Evolutionary conservation across 1,284 basidiomycete species (phyloP).

Genomic region (Rhodotorula sp.): DNA sequence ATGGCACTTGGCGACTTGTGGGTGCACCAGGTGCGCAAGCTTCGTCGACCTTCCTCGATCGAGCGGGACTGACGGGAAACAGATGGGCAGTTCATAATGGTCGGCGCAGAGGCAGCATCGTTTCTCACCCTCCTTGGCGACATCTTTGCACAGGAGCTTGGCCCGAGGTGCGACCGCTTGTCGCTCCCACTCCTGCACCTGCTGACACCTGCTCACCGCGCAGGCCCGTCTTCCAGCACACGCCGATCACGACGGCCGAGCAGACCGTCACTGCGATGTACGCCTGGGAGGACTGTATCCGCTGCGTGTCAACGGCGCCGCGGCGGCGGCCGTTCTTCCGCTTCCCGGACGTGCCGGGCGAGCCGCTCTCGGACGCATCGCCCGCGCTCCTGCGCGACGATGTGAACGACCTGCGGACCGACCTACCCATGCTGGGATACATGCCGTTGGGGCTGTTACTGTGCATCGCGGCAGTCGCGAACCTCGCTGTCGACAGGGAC

Average conservation of each 20-base stretch:
- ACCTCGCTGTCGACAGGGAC: slow-evolving; percentile 9
- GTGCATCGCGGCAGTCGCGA: slow-evolving; percentile 26
- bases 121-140: neutral
- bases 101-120: neutral
- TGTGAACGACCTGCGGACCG: neutral
- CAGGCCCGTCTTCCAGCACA: neutral
- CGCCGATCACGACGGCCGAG: slow-evolving; percentile 8
- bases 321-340: neutral
- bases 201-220: no score
- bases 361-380: neutral
- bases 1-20: neutral
- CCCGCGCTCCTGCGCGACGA: neutral
- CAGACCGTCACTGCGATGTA: neutral
- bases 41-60: neutral
- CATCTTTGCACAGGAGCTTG: neutral
- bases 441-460: slow-evolving; percentile 24
- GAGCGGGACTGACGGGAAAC: no score
- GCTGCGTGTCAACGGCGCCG: neutral
- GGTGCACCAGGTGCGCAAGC: neutral
- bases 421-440: neutral
- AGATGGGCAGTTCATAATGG: neutral
- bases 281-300: neutral
- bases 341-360: neutral
- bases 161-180: neutral
- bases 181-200: neutral